Base-by-base conservation (phyloP, 305 asterid species). In the Striga hermonthica region DNA sequence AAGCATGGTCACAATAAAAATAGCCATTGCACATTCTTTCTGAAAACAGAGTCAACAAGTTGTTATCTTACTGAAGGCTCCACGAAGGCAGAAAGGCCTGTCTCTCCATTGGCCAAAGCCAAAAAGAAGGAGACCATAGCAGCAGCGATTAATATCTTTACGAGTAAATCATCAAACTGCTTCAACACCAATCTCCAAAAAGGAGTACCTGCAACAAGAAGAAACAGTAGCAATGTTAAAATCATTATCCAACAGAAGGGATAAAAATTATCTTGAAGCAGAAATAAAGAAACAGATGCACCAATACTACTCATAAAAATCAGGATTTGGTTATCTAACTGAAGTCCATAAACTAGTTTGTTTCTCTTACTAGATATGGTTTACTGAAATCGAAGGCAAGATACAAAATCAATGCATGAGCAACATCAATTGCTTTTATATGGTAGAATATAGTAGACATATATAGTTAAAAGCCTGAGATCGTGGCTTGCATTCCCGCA, bases 101-200 rank as follows among this genome's bases (percentile, higher is more conserved):
- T 87, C 90, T 93, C 98, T 74, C 98, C 98, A 75, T 93, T 85
- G 69, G 89, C 85, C 79, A 93, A 71, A 58, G 98, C 98, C 85
- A 93, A 82, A 63, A 88, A 55, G 79, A 93, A 90, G 68, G 98
- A 93, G 66, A 93, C 78, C 60, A 84, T 44, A 65, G 98, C 98
- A 66, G 98, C 95, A 67, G 82, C 96, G 75, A 90, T 93, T 73
- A 93, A 77, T 78, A 90, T 90, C 88, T 90, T 93, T 66, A 93
- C 99, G 74, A 93, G 95, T 79, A 93, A 86, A 84, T 93, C 99
- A 60, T 93, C 97, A 75, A 93, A 93, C 74, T 93, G 99, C 82
- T 88, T 93, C 81, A 93, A 81, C 69, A 93, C 96, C 80, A 93
- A 79, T 80, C 75, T 84, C 97, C 99, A 93, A 72, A 93, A 93